These are phyloP conservation scores for Scutellaria galericulata DNA, from an alignment of 257 asterid species.

Conservation along the genomic window DNA sequence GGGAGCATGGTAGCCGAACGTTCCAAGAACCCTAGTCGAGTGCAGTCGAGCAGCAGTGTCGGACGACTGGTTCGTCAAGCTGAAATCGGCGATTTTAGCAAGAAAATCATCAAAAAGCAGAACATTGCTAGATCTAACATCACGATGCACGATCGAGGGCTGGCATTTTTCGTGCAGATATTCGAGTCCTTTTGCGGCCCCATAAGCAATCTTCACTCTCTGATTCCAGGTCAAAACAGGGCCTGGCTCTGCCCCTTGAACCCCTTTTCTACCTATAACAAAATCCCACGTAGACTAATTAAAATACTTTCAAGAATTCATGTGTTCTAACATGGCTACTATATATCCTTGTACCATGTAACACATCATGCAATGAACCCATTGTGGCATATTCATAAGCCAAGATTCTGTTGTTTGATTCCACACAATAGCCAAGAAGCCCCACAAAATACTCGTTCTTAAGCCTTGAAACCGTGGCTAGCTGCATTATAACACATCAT, in stretches of 20 bases:
- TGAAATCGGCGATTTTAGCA: constrained; percentile 82
- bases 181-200: constrained; percentile 93
- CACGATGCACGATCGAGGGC: constrained; percentile 86
- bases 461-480: constrained; percentile 82
- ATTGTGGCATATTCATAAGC: constrained; percentile 73
- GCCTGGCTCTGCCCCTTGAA: constrained; percentile 96
- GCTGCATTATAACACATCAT: constrained; percentile 42
- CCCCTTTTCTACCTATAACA: constrained; percentile 78
- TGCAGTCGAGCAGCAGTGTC: constrained; percentile 96
- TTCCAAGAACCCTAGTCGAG: constrained; percentile 88
- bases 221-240: constrained; percentile 82
- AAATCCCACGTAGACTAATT: neutral
- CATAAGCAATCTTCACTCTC: constrained; percentile 85
- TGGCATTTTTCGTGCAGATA: constrained; percentile 89
- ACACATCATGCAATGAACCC: constrained; percentile 88
- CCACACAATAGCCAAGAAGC: constrained; percentile 81
- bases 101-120: constrained; percentile 80
- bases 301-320: too few species aligned
- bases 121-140: constrained; percentile 90
- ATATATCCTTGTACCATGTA: constrained; percentile 61
- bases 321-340: neutral
- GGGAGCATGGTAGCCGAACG: constrained; percentile 95
- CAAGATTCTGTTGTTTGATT: constrained; percentile 62
- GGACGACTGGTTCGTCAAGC: constrained; percentile 80
- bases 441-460: constrained; percentile 71